Conservation (phyloP, 2,329 filamentous ascomycete species). For the Pestalotiopsis sp. region DNA sequence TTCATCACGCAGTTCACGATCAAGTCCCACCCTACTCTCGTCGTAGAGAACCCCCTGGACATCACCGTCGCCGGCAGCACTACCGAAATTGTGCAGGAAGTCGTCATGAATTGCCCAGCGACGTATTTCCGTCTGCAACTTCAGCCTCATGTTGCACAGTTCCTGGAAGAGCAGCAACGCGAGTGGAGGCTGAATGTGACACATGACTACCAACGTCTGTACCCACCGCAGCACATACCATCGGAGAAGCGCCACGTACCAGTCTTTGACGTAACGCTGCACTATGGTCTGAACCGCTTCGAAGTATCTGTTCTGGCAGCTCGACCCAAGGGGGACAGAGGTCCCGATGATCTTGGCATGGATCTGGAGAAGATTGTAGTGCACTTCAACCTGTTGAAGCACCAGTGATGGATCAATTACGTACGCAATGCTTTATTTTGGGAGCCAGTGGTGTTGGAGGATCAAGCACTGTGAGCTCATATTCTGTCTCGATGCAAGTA, state of each 20-base stretch:
- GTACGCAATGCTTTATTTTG: not conserved
- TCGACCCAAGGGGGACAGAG: slow-evolving; percentile 60
- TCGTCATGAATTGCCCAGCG: slow-evolving; percentile 70
- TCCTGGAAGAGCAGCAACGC: slow-evolving; percentile 60
- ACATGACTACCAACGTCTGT: slow-evolving; percentile 67
- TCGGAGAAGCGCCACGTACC: slow-evolving; percentile 62
- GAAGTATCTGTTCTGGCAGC: slow-evolving; percentile 78
- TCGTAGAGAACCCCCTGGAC: slow-evolving; percentile 61
- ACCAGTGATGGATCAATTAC: slow-evolving; percentile 8
- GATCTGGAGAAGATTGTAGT: slow-evolving; percentile 81
- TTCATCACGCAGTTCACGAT: slow-evolving; percentile 30
- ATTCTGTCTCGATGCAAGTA: not conserved
- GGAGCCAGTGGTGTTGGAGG: not conserved
- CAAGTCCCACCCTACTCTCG: slow-evolving; percentile 61
- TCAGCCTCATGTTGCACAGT: slow-evolving; percentile 63
- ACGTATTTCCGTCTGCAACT: slow-evolving; percentile 73
- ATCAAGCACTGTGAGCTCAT: not conserved
- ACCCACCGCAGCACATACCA: slow-evolving; percentile 33
- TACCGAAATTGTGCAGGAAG: slow-evolving; percentile 68
- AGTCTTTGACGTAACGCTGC: slow-evolving; percentile 74
- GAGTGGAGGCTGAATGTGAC: slow-evolving; percentile 78
- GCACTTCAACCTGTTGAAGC: slow-evolving; percentile 64
- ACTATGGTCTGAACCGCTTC: slow-evolving; percentile 74
- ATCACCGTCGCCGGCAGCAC: slow-evolving; percentile 67
- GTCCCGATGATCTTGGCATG: slow-evolving; percentile 60